These are phyloP conservation scores for Diplosphaera chodatii DNA, from an alignment of 139 green algal species.

Conservation along the genomic window DNA sequence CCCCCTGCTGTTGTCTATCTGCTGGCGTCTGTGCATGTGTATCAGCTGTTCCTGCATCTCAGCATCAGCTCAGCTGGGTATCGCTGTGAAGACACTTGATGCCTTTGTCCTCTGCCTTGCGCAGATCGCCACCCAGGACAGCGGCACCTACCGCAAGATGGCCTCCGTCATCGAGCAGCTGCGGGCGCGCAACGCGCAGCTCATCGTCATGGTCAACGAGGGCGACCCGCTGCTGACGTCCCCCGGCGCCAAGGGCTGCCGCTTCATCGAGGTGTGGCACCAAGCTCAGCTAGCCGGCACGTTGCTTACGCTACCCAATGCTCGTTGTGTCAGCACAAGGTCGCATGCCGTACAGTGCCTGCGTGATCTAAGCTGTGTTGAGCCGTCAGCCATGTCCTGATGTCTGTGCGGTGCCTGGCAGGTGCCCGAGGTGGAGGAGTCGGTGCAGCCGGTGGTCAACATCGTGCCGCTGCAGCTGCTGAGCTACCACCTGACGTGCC, in stretches of 20 bases:
- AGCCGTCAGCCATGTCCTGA: neutral
- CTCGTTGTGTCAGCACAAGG: too few species aligned
- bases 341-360: too few species aligned
- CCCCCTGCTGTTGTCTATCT: too few species aligned
- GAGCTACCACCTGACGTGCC: constrained; percentile 85
- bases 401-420: constrained; percentile 6
- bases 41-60: neutral
- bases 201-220: constrained; percentile 83
- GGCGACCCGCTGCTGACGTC: constrained; percentile 35
- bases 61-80: too few species aligned
- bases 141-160: constrained; percentile 82
- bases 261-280: constrained; percentile 28
- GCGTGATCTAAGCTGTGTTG: too few species aligned
- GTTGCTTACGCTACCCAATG: too few species aligned
- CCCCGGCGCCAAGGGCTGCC: constrained; percentile 33
- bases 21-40: too few species aligned
- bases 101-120: constrained; percentile 85
- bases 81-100: too few species aligned
- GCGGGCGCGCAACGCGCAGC: constrained; percentile 58
- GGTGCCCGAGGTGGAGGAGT: constrained; percentile 57
- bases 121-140: constrained; percentile 42
- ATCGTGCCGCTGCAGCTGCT: constrained; percentile 94
- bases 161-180: constrained; percentile 88
- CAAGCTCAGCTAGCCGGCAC: too few species aligned
- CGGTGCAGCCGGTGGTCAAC: constrained; percentile 89